Evolutionary conservation across 352 stramenopile species (phyloP), one percentile per base, ranked within the genome.

Genomic region (Pythium guiyangense): DNA sequence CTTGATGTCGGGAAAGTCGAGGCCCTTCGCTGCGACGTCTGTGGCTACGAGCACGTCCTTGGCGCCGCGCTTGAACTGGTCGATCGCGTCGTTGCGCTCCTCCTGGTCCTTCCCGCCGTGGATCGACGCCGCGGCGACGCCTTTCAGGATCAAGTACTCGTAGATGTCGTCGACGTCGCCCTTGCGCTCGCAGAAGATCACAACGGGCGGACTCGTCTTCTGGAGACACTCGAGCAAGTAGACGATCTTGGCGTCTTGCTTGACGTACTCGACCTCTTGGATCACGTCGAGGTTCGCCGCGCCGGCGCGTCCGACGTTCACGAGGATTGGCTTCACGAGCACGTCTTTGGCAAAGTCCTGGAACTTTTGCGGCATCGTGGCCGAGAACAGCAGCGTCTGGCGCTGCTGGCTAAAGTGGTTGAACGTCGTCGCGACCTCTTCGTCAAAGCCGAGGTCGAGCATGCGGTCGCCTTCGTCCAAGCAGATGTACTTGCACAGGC

Each of bases 291-390:
- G 69, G 69, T 99, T 99, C 18, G 97, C 97, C 10, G 97, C 97
- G 60, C 97, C 97, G 5, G 97, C 97, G 20, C 97, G 87, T 18
- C 96, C 96, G 14, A 99, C 97, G 72, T 99, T 99, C n/a, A 99
- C 96, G 14, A 99, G 81, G 31, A 99, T 88, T 1, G 97, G 96
- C 50, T 96, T 86, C 10, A 99, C 92, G 15, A 99, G 76, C 63
- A 94, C 84, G 59, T 94, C 75, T 65, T 98, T 97, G 26, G 97
- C 96, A 77, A 99, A 99, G 67, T 99, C 96, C 72, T 99, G 94
- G 76, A 99, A 99, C 63, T 99, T 99, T 64, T 99, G 96, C 0
- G 97, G 97, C 92, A 99, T 99, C 18, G 97, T 99, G 34, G 97
- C 97, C 40, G 84, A 98, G 70, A 99, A 99, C 34, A 99, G 74